These are phyloP conservation scores for Allium fistulosum DNA, from an alignment of 106 monocot species.

Conservation along the genomic window DNA sequence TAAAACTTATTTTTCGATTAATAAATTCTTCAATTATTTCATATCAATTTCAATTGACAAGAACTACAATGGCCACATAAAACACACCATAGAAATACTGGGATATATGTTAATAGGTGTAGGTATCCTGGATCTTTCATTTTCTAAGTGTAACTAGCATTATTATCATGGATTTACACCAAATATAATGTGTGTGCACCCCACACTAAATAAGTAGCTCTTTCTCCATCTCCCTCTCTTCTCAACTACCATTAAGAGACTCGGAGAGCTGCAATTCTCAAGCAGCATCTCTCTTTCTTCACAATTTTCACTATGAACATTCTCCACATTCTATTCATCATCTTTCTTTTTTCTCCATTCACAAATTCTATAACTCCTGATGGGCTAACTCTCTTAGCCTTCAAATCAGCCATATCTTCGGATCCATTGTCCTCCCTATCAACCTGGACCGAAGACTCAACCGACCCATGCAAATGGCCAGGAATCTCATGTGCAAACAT, in stretches of 20 bases:
- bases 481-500: conserved; percentile 68
- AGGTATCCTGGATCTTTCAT: not conserved
- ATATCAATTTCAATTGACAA: not conserved
- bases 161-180: too few relatives aligned
- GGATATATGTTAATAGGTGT: not conserved
- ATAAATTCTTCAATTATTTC: too few relatives aligned
- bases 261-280: not conserved
- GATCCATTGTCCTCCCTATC: conserved; percentile 47
- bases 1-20: too few relatives aligned
- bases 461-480: conserved; percentile 81
- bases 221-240: not conserved
- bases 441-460: conserved; percentile 32
- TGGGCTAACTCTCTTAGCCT: conserved; percentile 70
- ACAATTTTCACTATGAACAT: not conserved
- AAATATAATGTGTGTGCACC: not conserved
- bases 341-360: not conserved
- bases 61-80: not conserved
- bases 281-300: not conserved
- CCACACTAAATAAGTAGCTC: not conserved
- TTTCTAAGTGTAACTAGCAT: not conserved
- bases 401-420: conserved; percentile 68
- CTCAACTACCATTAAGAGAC: not conserved
- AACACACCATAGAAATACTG: not conserved
- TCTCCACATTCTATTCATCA: not conserved
- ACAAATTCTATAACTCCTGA: conserved; percentile 44